Conservation (phyloP, 768 basidiomycete genomes). For the Mrakia hoshinonis region DNA sequence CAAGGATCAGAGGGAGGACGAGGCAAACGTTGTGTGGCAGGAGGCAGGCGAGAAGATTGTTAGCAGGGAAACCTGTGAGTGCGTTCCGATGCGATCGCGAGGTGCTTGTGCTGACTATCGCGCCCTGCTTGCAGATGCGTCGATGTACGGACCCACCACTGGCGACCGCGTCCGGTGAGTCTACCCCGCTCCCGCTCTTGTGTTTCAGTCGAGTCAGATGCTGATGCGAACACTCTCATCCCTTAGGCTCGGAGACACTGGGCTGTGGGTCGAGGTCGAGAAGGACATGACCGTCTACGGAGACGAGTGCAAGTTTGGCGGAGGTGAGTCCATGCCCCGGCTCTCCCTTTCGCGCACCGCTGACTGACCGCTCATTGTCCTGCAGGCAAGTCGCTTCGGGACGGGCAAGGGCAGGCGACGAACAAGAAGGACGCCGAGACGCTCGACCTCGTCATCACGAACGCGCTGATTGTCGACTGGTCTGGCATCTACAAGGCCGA, state of each 20-base stretch:
- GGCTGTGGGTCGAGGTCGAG: constrained; percentile 87
- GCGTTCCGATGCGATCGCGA: too few relatives aligned
- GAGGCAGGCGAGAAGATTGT: background rate
- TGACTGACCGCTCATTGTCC: background rate
- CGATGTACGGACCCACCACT: constrained; percentile 90
- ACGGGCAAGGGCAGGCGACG: constrained; percentile 92
- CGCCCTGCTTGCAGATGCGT: constrained; percentile 46
- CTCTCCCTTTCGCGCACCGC: background rate
- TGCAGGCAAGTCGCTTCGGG: constrained; percentile 80
- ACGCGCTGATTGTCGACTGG: constrained; percentile 90
- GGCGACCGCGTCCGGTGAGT: constrained; percentile 66
- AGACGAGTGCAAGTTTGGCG: constrained; percentile 57
- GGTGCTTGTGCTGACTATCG: background rate
- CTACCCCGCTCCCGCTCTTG: background rate
- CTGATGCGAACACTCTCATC: background rate
- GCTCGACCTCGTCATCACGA: constrained; percentile 89
- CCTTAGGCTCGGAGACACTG: constrained; percentile 66
- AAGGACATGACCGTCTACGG: constrained; percentile 75
- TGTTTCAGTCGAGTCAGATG: background rate
- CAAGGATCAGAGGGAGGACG: constrained; percentile 13
- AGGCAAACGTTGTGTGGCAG: background rate
- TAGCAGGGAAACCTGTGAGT: constrained; percentile 47
- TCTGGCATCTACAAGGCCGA: constrained; percentile 95
- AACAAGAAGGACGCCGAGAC: constrained; percentile 57
- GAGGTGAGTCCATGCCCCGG: constrained; percentile 49